Evolutionary conservation across 345 rosid species (phyloP), one percentile per base, ranked within the genome.

Genomic region (Cardiospermum halicacabum): DNA sequence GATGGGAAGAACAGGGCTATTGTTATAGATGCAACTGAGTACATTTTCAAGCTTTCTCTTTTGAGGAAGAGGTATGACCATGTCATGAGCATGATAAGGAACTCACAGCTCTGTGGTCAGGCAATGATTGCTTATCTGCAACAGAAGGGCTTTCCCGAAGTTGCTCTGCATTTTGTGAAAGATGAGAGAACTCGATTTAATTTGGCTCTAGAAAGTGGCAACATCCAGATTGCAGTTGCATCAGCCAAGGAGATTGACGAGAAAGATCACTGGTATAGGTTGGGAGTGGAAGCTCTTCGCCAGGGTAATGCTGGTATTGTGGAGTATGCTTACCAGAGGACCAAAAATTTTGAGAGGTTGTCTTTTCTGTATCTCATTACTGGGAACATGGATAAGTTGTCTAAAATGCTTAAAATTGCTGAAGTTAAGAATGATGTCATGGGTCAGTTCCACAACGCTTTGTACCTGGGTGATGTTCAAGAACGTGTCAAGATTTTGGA

Each of bases 231-330:
- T 47, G 98, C 98, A 43, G 98, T 92, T 69, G 97, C 97, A 59
- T 88, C 98, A 7, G 98, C 98, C 19, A 93, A 92, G 72, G 85
- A 86, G 80, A 93, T 93, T 61, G 95, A 93, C 43, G 97, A 93
- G 81, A 93, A 88, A 69, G 98, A 90, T 53, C 90, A 85, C 70
- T 90, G 97, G 98, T 88, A 90, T 47, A 83, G 81, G 61, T 69
- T 93, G 55, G 98, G 98, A 36, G 98, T 93, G 71, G 97, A 93
- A 80, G 98, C 98, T 58, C 98, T 93, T 77, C 94, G 97, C 66
- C 98, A 93, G 72, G 98, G 98, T 56, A 90, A 93, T 77, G 75
- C 92, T 3, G 90, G 90, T 51, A 87, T 92, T 65, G 97, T 88
- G 67, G 98, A 92, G 62, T 89, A 90, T 76, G 96, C 98, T 16